Conservation (phyloP, 441 rosid genomes). For the Pelargonium exstipulatum region DNA sequence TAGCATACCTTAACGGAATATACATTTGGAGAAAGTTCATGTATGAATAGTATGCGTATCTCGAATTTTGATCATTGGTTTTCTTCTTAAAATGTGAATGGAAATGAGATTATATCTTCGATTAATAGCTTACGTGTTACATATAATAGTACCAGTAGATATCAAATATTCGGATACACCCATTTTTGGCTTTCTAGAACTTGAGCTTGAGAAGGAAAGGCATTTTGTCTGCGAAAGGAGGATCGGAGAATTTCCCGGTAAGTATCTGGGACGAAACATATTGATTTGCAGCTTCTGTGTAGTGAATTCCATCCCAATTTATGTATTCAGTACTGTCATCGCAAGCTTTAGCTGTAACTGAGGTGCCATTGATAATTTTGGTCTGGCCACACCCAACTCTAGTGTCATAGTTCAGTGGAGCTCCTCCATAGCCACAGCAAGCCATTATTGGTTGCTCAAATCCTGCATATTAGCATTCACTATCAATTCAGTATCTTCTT, state of each 20-base stretch:
- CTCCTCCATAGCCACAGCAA: slow-evolving; percentile 86
- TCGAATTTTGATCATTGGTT: too few species aligned
- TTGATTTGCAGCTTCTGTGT: slow-evolving; percentile 83
- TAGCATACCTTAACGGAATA: too few species aligned
- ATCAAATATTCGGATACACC: not conserved
- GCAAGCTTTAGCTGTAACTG: slow-evolving; percentile 64
- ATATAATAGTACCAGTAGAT: not conserved
- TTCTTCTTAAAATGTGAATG: too few species aligned
- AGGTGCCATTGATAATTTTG: slow-evolving; percentile 53
- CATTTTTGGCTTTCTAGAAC: slow-evolving; percentile 35
- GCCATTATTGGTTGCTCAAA: slow-evolving; percentile 81
- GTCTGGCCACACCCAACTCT: slow-evolving; percentile 71
- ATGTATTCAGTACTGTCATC: slow-evolving; percentile 69
- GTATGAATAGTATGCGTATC: too few species aligned
- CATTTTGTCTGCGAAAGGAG: slow-evolving; percentile 70
- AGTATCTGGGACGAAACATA: slow-evolving; percentile 65
- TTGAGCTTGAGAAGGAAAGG: slow-evolving; percentile 69
- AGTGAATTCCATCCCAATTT: slow-evolving; percentile 96
- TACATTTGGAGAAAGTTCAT: too few species aligned
- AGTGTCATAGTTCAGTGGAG: slow-evolving; percentile 69
- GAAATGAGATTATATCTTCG: slow-evolving; percentile 2
- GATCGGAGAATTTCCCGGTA: slow-evolving; percentile 73
- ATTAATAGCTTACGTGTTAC: slow-evolving; percentile 8
- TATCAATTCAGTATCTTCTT: not conserved
- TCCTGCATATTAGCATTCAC: slow-evolving; percentile 40